Evolutionary conservation across 768 basidiomycete genomes (phyloP).

Genomic region (Termitomyces sp.): DNA sequence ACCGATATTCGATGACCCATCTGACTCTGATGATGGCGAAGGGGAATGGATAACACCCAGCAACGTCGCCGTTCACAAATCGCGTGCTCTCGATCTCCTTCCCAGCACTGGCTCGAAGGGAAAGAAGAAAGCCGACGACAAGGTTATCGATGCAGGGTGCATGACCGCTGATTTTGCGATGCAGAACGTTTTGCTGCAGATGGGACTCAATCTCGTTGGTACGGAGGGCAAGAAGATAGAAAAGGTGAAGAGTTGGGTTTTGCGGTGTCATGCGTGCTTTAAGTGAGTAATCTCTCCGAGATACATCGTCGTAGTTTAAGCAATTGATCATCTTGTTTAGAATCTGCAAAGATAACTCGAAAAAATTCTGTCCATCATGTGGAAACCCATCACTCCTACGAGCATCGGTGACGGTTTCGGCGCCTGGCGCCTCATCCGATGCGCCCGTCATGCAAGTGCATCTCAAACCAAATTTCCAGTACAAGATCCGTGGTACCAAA

Average conservation of each 20-base stretch:
- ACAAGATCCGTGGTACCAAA: conserved; percentile 85
- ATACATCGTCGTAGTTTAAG: neutral
- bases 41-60: conserved; percentile 97
- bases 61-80: conserved; percentile 85
- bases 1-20: conserved; percentile 72
- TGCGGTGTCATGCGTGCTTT: conserved; percentile 98
- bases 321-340: conserved; percentile 37
- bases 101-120: conserved; percentile 47
- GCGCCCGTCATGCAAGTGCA: conserved; percentile 81
- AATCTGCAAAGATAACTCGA: conserved; percentile 91
- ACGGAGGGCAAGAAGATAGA: conserved; percentile 89
- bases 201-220: conserved; percentile 88
- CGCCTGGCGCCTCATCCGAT: conserved; percentile 57
- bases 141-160: conserved; percentile 69
- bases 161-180: conserved; percentile 99
- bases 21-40: conserved; percentile 77
- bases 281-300: conserved; percentile 63
- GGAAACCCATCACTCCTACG: conserved; percentile 90
- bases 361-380: conserved; percentile 97
- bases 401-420: conserved; percentile 83
- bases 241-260: conserved; percentile 91
- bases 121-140: conserved; percentile 35
- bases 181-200: conserved; percentile 95
- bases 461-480: conserved; percentile 95
- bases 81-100: conserved; percentile 79